Evolutionary conservation across 371 early-diverging fungal species (phyloP).

Genomic region (Massospora cicadina): DNA sequence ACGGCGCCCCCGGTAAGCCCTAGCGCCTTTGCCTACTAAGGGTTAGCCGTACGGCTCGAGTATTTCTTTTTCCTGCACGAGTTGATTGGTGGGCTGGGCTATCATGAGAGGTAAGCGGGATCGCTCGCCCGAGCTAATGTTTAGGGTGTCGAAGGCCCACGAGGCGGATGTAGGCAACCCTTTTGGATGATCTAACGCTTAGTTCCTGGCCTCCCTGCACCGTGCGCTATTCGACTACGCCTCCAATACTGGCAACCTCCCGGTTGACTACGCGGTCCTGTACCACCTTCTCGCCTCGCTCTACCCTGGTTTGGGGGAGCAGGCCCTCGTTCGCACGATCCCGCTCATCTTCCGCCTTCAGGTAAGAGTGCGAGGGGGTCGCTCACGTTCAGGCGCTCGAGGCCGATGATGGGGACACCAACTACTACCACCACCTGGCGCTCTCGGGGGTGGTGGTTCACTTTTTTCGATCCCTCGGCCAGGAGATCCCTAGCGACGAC

Average conservation of each 20-base stretch:
- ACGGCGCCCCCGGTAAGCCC: slow-evolving; percentile 18
- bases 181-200: slow-evolving; percentile 18
- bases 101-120: slow-evolving; percentile 10
- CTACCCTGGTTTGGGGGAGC: slow-evolving; percentile 31
- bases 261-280: slow-evolving; percentile 35
- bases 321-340: slow-evolving; percentile 35
- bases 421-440: slow-evolving; percentile 81
- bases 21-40: neutral
- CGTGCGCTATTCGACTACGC: slow-evolving; percentile 36
- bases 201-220: slow-evolving; percentile 31
- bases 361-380: slow-evolving; percentile 47
- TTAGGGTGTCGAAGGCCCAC: slow-evolving; percentile 4
- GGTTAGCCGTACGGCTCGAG: slow-evolving; percentile 2
- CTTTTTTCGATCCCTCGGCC: slow-evolving; percentile 4
- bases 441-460: slow-evolving; percentile 27
- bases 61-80: slow-evolving; percentile 14
- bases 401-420: slow-evolving; percentile 65
- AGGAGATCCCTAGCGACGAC: slow-evolving; percentile 4
- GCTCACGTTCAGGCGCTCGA: slow-evolving; percentile 60
- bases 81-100: slow-evolving; percentile 1
- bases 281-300: slow-evolving; percentile 28
- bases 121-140: slow-evolving; percentile 11
- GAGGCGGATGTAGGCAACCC: slow-evolving; percentile 3
- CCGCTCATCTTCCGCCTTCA: slow-evolving; percentile 46
- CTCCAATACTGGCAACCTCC: slow-evolving; percentile 23